phyloP scores from a whole-genome alignment of 768 basidiomycete species.

The Sporobolomyces phaffii region DNA sequence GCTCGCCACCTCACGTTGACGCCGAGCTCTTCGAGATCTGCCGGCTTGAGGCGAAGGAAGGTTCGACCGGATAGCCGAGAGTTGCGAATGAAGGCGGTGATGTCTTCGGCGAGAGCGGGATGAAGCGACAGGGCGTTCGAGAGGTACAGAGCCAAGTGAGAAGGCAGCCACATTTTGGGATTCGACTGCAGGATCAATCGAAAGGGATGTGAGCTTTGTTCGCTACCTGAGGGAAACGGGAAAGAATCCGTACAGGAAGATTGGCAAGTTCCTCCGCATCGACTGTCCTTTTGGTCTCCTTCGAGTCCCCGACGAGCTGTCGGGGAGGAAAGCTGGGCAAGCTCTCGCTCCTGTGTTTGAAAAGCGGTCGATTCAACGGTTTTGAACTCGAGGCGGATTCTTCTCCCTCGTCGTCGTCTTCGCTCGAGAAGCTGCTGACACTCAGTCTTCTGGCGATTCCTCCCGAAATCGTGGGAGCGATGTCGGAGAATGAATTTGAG shows the following conservation, averaged over 20 bases:
- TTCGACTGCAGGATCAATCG: conserved; percentile 10
- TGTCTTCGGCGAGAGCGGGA: conserved; percentile 34
- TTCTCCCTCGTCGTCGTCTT: not conserved
- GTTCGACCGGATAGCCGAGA: conserved; percentile 35
- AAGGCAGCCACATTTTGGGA: conserved; percentile 38
- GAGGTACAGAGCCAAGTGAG: conserved; percentile 39
- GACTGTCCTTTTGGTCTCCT: not conserved
- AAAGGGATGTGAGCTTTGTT: not conserved
- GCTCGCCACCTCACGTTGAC: conserved; percentile 36
- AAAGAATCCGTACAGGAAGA: conserved; percentile 17
- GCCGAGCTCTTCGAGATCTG: conserved; percentile 38
- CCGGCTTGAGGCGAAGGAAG: conserved; percentile 37
- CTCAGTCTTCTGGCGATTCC: conserved; percentile 11
- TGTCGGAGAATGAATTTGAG: not conserved
- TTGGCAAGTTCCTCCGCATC: conserved; percentile 5
- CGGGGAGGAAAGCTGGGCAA: conserved; percentile 26
- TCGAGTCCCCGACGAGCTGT: not conserved
- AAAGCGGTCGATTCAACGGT: not conserved
- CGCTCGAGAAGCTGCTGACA: not conserved
- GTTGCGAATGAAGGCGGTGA: conserved; percentile 35
- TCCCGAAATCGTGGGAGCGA: conserved; percentile 27
- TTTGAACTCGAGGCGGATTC: not conserved
- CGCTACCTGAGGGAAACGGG: not conserved
- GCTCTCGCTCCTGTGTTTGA: conserved; percentile 30
- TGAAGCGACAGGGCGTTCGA: conserved; percentile 33